phyloP scores from a whole-genome alignment of 495 filamentous ascomycete species.

The Haplographium delicatum region DNA sequence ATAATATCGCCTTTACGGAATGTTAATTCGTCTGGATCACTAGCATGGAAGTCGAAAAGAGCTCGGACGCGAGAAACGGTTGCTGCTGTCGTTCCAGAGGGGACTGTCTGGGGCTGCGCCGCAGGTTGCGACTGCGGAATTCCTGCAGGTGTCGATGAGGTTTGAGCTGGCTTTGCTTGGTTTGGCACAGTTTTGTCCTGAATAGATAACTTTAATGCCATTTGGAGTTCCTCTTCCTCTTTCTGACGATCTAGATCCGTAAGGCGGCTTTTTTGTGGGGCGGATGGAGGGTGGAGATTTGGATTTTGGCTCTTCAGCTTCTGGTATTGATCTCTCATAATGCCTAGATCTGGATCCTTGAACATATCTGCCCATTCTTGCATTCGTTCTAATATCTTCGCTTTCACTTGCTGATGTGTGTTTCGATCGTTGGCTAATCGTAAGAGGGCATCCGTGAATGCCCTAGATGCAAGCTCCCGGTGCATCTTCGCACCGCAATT shows the following conservation, averaged over 20 bases:
- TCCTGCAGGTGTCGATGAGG: conserved; percentile 26
- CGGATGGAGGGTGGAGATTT: conserved; percentile 84
- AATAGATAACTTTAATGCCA: conserved; percentile 86
- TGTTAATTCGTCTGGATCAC: conserved; percentile 88
- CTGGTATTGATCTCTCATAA: conserved; percentile 94
- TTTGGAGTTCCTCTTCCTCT: conserved; percentile 96
- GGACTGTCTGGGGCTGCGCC: conserved; percentile 32
- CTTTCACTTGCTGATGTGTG: conserved; percentile 93
- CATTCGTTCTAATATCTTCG: conserved; percentile 96
- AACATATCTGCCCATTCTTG: conserved; percentile 96
- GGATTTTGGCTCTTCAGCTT: conserved; percentile 83
- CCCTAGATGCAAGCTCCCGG: conserved; percentile 85
- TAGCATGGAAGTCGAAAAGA: conserved; percentile 89
- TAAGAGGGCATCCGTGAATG: conserved; percentile 92
- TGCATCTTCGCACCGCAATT: conserved; percentile 92
- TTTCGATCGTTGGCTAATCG: conserved; percentile 90
- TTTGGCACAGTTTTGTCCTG: conserved; percentile 66
- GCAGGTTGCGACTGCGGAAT: conserved; percentile 29
- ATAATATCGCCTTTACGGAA: conserved; percentile 98
- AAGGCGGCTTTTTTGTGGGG: conserved; percentile 85
- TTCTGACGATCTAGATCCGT: conserved; percentile 88
- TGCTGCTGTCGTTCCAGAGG: conserved; percentile 77
- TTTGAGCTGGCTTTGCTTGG: conserved; percentile 31
- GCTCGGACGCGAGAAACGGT: conserved; percentile 93
- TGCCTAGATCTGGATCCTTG: conserved; percentile 85